Evolutionary conservation across 148 eudicot species (phyloP).

Genomic region (Cornus florida): DNA sequence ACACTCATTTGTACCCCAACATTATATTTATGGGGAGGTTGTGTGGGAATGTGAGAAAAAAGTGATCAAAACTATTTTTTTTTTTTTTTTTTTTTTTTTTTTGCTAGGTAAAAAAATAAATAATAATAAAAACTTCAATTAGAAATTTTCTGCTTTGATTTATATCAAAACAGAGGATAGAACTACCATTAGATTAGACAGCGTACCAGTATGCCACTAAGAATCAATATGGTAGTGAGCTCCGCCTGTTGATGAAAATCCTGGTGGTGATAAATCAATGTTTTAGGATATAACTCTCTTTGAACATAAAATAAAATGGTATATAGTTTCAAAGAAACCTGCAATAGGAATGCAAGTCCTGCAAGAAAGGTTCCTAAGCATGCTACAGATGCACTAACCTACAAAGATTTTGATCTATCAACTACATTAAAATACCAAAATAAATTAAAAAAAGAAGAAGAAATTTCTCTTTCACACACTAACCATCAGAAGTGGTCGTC

Average conservation of each 20-base stretch:
- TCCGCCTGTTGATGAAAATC: background rate
- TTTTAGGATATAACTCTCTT: background rate
- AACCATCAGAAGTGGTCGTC: slow-evolving; percentile 2
- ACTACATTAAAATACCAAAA: background rate
- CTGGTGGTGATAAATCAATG: background rate
- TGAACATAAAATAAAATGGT: background rate
- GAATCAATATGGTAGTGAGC: background rate
- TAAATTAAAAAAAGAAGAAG: background rate
- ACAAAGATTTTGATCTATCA: background rate
- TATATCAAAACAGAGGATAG: background rate
- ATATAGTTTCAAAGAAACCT: background rate
- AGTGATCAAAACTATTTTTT: too few relatives aligned
- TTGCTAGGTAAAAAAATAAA: too few relatives aligned
- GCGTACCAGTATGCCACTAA: background rate
- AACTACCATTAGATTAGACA: background rate
- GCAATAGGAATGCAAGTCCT: background rate
- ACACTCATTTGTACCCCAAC: too few relatives aligned
- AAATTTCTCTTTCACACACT: background rate
- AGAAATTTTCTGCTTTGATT: too few relatives aligned
- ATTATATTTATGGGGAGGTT: too few relatives aligned
- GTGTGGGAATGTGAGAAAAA: too few relatives aligned
- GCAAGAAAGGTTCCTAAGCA: background rate
- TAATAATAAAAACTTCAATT: too few relatives aligned
- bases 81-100: too few relatives aligned
- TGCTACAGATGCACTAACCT: background rate